These are phyloP conservation scores for Rhodotorula kratochvilovae DNA, from an alignment of 768 basidiomycete species.

Conservation along the genomic window DNA sequence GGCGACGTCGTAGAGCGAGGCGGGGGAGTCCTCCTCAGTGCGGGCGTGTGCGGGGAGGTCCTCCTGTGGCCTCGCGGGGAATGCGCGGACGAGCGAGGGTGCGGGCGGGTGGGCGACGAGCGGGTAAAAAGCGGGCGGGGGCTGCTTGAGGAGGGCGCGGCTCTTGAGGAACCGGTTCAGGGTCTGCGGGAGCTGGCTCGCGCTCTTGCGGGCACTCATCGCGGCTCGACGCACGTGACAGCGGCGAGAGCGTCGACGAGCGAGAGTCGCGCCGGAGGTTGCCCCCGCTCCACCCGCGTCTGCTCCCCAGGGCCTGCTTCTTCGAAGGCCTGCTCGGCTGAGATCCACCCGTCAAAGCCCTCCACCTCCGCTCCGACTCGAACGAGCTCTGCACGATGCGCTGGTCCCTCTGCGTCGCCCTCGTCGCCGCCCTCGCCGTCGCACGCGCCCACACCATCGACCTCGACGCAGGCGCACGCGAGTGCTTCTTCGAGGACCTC, in stretches of 20 bases:
- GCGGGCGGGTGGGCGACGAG: constrained; percentile 34
- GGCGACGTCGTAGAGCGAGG: constrained; percentile 6
- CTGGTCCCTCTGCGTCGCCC: neutral
- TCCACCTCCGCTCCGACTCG: too few relatives aligned
- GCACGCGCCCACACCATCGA: constrained; percentile 47
- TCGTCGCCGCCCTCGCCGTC: constrained; percentile 1
- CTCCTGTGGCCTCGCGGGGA: constrained; percentile 6
- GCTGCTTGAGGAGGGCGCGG: constrained; percentile 22
- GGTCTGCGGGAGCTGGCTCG: constrained; percentile 12
- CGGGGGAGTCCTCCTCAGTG: neutral
- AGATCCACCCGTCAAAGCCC: too few relatives aligned
- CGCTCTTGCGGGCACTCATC: constrained; percentile 33
- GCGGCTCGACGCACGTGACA: neutral
- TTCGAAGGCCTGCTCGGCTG: too few relatives aligned
- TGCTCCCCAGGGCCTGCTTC: too few relatives aligned
- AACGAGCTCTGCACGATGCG: too few relatives aligned
- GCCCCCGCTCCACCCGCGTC: too few relatives aligned
- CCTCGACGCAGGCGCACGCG: constrained; percentile 72
- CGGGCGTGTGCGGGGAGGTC: constrained; percentile 5
- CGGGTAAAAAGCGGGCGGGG: constrained; percentile 34
- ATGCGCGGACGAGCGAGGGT: constrained; percentile 32
- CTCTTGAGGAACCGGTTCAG: constrained; percentile 26
- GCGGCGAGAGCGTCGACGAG: too few relatives aligned
- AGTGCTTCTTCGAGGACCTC: constrained; percentile 94
- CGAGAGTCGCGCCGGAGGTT: too few relatives aligned